Conservation (phyloP, 257 asterid genomes). For the Craterostigma plantagineum region DNA sequence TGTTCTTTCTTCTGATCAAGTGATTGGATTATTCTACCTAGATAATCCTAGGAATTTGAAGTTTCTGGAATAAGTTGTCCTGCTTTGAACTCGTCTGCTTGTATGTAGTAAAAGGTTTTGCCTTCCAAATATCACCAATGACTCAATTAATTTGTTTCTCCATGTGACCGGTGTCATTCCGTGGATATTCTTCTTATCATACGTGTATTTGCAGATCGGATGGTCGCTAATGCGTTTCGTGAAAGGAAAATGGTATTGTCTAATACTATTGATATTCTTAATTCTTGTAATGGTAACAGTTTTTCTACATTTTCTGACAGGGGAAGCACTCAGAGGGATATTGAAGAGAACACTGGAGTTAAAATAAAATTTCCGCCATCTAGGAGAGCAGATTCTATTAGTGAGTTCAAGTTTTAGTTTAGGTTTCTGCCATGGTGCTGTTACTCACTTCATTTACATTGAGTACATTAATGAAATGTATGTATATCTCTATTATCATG, state of each 20-base stretch:
- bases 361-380: conserved; percentile 46
- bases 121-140: background rate
- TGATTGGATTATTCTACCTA: too few species aligned
- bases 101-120: background rate
- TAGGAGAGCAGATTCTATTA: conserved; percentile 37
- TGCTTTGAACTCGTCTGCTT: background rate
- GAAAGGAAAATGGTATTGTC: conserved; percentile 56
- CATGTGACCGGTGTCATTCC: conserved; percentile 1
- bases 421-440: conserved; percentile 1
- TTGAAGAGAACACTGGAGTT: conserved; percentile 51
- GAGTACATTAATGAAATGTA: too few species aligned
- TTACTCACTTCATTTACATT: background rate
- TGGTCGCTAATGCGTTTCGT: conserved; percentile 57
- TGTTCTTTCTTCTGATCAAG: background rate
- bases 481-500: too few species aligned
- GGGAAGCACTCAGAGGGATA: conserved; percentile 41
- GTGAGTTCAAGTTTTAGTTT: conserved; percentile 46
- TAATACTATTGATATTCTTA: conserved; percentile 4
- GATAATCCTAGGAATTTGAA: too few species aligned
- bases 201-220: conserved; percentile 50
- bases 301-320: conserved; percentile 18
- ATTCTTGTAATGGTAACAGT: conserved; percentile 1
- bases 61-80: background rate
- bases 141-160: background rate
- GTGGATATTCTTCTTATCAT: conserved; percentile 9